phyloP scores from a whole-genome alignment of 2,329 filamentous ascomycete species.

The Fusarium sp. region DNA sequence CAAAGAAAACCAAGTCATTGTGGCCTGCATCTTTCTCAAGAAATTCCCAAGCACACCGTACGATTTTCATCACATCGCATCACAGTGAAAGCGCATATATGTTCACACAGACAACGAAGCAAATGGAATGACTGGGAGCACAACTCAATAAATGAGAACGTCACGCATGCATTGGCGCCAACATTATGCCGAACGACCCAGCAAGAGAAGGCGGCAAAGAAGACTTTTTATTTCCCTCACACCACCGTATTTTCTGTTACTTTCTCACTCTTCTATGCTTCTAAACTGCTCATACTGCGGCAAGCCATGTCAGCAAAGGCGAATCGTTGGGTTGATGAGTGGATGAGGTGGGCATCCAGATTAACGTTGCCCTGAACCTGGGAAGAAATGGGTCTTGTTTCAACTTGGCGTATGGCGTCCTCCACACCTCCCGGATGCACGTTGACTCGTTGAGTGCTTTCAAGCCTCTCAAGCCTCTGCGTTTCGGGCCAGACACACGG shows the following conservation, averaged over 20 bases:
- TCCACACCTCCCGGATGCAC: constrained; percentile 30
- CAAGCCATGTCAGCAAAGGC: constrained; percentile 15
- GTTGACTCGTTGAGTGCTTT: constrained; percentile 23
- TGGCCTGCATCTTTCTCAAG: neutral
- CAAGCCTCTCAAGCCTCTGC: constrained; percentile 26
- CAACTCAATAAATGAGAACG: constrained; percentile 19
- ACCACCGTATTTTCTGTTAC: constrained; percentile 15
- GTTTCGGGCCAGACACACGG: constrained; percentile 31
- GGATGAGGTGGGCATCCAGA: constrained; percentile 27
- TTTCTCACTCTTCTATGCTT: neutral
- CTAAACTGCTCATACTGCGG: constrained; percentile 6
- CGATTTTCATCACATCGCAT: constrained; percentile 14
- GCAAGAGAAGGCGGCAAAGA: constrained; percentile 24
- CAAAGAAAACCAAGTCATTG: neutral
- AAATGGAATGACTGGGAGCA: neutral
- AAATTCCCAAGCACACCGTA: constrained; percentile 25
- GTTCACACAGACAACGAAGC: neutral
- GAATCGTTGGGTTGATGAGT: constrained; percentile 16
- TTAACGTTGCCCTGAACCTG: constrained; percentile 19
- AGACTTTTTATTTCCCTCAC: constrained; percentile 29
- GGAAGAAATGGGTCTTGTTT: constrained; percentile 31
- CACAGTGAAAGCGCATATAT: constrained; percentile 4
- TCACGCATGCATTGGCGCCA: constrained; percentile 35
- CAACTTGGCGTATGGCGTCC: constrained; percentile 26
- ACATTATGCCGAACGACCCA: constrained; percentile 12